Conservation (phyloP, 2,329 filamentous ascomycete genomes). For the Colletotrichum sp. region DNA sequence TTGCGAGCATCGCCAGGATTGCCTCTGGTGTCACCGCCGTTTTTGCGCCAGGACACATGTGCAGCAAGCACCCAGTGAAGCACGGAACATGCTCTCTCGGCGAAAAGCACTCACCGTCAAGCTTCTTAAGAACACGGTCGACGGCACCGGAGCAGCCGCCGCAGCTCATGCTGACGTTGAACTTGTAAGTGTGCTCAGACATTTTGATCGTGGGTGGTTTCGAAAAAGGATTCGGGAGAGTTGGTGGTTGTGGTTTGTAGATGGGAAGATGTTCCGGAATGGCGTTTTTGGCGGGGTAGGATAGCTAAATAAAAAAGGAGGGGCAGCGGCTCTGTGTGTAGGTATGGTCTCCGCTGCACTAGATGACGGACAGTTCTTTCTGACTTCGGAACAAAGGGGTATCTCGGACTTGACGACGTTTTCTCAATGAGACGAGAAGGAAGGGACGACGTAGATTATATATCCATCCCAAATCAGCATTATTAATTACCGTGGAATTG, state of each 20-base stretch:
- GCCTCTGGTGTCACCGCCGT: neutral
- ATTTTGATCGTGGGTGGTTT: conserved; percentile 49
- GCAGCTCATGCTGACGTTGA: conserved; percentile 93
- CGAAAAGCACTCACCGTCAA: conserved; percentile 71
- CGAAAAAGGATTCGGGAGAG: neutral
- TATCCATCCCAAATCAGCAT: conserved; percentile 6
- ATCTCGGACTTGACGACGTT: neutral
- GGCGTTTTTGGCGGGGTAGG: conserved; percentile 21
- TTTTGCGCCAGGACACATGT: neutral
- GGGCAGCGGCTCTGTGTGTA: neutral
- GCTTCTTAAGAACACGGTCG: conserved; percentile 88
- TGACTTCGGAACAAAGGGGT: neutral
- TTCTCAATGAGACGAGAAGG: neutral
- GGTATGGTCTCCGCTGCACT: neutral
- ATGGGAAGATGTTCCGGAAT: conserved; percentile 2
- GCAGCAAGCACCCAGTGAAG: neutral
- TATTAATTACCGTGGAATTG: conserved; percentile 8
- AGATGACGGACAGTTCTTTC: neutral
- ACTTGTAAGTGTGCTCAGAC: conserved; percentile 92
- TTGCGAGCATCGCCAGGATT: neutral
- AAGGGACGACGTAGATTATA: conserved; percentile 4
- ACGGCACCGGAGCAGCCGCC: conserved; percentile 95
- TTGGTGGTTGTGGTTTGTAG: neutral
- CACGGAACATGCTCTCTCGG: neutral
- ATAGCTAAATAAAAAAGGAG: conserved; percentile 2